phyloP scores from a whole-genome alignment of 2,329 filamentous ascomycete species.

The Penicillium sp. region DNA sequence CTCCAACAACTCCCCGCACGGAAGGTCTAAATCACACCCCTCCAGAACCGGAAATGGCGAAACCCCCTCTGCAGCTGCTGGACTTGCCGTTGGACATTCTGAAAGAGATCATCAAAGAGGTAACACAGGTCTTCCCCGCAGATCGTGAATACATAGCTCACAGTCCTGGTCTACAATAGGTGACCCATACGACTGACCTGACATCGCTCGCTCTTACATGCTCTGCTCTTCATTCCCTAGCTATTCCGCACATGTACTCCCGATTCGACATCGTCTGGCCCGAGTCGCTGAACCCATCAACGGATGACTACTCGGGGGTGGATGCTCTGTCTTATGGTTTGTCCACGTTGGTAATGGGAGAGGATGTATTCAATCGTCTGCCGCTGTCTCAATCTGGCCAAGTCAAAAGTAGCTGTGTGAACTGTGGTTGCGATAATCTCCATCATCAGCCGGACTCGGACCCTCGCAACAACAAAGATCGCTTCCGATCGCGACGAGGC shows the following conservation, averaged over 20 bases:
- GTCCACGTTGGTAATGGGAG: slow-evolving; percentile 72
- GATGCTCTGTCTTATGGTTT: slow-evolving; percentile 81
- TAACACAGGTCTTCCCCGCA: slow-evolving; percentile 28
- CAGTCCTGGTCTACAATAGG: slow-evolving; percentile 44
- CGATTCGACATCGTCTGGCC: slow-evolving; percentile 89
- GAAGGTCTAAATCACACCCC: not conserved
- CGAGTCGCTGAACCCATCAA: slow-evolving; percentile 58
- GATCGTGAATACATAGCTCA: not conserved
- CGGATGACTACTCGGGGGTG: slow-evolving; percentile 67
- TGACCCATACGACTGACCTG: slow-evolving; percentile 78
- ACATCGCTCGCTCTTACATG: slow-evolving; percentile 74
- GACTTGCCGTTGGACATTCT: slow-evolving; percentile 76
- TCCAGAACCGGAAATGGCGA: slow-evolving; percentile 16
- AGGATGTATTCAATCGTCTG: slow-evolving; percentile 57
- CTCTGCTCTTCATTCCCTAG: slow-evolving; percentile 70
- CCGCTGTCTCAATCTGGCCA: slow-evolving; percentile 33
- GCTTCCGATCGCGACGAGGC: slow-evolving; percentile 49
- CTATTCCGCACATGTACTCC: slow-evolving; percentile 76
- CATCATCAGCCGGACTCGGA: slow-evolving; percentile 12
- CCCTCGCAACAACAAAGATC: not conserved
- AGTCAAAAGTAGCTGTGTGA: slow-evolving; percentile 19
- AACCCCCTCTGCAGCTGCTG: slow-evolving; percentile 62
- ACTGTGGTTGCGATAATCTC: slow-evolving; percentile 28
- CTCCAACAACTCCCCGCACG: slow-evolving; percentile 9
- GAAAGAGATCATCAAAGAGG: slow-evolving; percentile 76